A percentile compares a stretch with the other conserved stretches of the same genome.
phyloP scores from a whole-genome alignment of 768 basidiomycete species.

The Leucosporidium yakuticum region DNA sequence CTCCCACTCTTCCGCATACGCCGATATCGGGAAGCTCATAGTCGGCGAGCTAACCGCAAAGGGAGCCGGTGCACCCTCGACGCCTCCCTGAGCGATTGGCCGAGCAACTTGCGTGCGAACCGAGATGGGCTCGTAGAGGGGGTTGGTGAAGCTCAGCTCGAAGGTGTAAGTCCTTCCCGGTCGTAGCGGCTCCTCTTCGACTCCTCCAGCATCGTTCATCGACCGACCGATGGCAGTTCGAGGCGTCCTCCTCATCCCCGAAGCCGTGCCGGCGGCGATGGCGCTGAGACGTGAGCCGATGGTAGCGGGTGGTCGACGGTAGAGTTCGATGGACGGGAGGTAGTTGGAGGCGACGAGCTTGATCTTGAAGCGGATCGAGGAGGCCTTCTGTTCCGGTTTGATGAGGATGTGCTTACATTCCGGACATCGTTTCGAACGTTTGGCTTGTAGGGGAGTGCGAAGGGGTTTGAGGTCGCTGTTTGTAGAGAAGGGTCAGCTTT shows the following conservation, averaged over 20 bases:
- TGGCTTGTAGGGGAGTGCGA: conserved; percentile 85
- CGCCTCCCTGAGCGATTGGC: conserved; percentile 6
- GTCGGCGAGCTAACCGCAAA: conserved; percentile 77
- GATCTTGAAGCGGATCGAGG: conserved; percentile 90
- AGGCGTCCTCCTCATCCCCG: conserved; percentile 17
- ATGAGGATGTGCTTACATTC: conserved; percentile 92
- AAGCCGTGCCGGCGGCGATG: conserved; percentile 30
- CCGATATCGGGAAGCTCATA: conserved; percentile 69
- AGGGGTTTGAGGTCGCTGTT: conserved; percentile 73
- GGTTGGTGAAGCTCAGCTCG: conserved; percentile 87
- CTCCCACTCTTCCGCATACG: conserved; percentile 96
- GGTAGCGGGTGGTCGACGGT: conserved; percentile 44
- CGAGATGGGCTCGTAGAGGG: conserved; percentile 89
- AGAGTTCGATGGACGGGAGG: conserved; percentile 73
- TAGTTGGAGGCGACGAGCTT: conserved; percentile 95
- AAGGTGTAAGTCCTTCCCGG: conserved; percentile 79
- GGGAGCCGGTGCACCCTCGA: conserved; percentile 54
- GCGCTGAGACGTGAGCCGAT: conserved; percentile 28
- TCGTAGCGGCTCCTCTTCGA: conserved; percentile 49
- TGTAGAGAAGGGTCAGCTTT: not conserved
- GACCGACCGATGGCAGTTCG: conserved; percentile 48
- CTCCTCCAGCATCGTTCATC: conserved; percentile 40
- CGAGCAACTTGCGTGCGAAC: conserved; percentile 67
- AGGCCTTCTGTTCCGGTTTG: conserved; percentile 95
- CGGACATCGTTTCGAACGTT: conserved; percentile 91